phyloP scores from a whole-genome alignment of 1,139 yeast genomes.

The Debaryomycetaceae sp. region DNA sequence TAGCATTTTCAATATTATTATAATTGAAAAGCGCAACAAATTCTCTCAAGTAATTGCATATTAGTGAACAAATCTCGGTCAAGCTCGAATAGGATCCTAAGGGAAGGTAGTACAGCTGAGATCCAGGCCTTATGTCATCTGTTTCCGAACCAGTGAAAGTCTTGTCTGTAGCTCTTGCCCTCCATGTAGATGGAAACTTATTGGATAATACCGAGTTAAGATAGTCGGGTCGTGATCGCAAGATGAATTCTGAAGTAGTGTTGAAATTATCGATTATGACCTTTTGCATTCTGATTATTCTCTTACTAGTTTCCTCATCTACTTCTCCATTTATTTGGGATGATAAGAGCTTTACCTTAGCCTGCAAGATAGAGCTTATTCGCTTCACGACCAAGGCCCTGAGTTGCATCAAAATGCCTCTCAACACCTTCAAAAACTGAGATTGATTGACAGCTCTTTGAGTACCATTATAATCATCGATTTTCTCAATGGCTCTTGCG shows the following conservation, averaged over 20 bases:
- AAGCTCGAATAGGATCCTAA: constrained; percentile 35
- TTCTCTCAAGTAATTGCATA: constrained; percentile 28
- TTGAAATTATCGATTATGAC: constrained; percentile 21
- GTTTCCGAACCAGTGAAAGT: constrained; percentile 9
- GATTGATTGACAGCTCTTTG: constrained; percentile 16
- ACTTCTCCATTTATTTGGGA: not conserved
- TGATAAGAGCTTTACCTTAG: not conserved
- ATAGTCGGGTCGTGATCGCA: constrained; percentile 25
- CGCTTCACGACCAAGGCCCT: constrained; percentile 28
- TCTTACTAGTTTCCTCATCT: constrained; percentile 10
- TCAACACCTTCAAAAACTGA: constrained; percentile 24
- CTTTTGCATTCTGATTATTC: constrained; percentile 29
- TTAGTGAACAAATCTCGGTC: constrained; percentile 30
- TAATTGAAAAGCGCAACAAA: constrained; percentile 23
- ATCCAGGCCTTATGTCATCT: constrained; percentile 13
- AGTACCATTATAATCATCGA: constrained; percentile 10
- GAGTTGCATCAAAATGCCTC: constrained; percentile 28
- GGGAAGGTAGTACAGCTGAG: constrained; percentile 32
- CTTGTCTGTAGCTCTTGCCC: constrained; percentile 16
- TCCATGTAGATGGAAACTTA: constrained; percentile 36
- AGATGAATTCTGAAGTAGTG: constrained; percentile 19
- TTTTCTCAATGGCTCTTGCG: constrained; percentile 18
- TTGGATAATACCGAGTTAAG: constrained; percentile 25
- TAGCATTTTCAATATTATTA: constrained; percentile 9
- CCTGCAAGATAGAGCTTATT: constrained; percentile 23